Base-by-base conservation (phyloP, 2,329 filamentous ascomycete genomes). In the Neoascochyta sp. region DNA sequence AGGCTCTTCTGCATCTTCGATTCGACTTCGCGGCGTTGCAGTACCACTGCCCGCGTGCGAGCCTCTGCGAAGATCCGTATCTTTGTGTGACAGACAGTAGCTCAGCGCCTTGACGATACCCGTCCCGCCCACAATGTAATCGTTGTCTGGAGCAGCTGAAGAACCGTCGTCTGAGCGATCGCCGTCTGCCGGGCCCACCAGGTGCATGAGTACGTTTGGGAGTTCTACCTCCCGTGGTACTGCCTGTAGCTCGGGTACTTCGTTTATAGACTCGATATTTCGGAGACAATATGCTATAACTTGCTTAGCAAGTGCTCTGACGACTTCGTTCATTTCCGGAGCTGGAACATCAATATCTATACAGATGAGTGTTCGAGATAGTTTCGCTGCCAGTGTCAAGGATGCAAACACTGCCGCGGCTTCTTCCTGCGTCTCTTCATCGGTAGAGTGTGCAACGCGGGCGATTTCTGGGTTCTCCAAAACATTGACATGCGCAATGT, bases 101-200 rank as follows among this genome's bases (percentile, higher is more conserved):
- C 86, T 81, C 24, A 98, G 71, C 4, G 92, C 92, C 65, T 95
- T 95, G 27, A 94, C 90, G 2, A 98, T 87, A 15, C 90, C 92
- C 1, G 88, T 95, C 10, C 90, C 90, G 12, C 90, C 89, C 51
- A 96, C 92, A 24, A 96, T 88, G 62, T 96, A 96, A 60, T 95
- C 87, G 36, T 94, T 84, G 45, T 95, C 87, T 0, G 88, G 85
- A 5, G 87, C 83, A 8, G 80, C 71, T 3, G 82, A 78, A 23
- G 78, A 72, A 13, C 81, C 76, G 24, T 82, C 79, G 13, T 65
- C 69, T 9, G 64, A 59, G 7, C 73, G 43, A 47, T 63, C 47
- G 54, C 74, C 61, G 57, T 77, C 60, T 57, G 69, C 75, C 46
- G 86, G 77, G 4, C 89, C 89, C 17, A 95, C 85, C 22, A 96